Conservation (phyloP, 106 monocot genomes). For the Narthecium ossifragum region DNA sequence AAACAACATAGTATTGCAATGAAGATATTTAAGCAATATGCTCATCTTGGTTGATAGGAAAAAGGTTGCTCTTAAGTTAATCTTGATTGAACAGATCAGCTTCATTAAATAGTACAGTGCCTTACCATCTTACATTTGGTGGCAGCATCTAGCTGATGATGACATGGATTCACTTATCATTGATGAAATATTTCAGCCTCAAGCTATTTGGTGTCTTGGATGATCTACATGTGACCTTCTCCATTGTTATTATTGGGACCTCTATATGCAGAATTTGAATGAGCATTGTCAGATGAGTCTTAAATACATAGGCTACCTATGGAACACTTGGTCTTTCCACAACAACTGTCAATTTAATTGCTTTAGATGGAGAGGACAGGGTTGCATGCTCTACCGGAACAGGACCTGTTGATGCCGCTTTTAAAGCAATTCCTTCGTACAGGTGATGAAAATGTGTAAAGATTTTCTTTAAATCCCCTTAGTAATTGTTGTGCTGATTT, state of each 20-base stretch:
- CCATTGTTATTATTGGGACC: no score
- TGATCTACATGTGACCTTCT: slow-evolving; percentile 58
- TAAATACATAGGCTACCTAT: slow-evolving; percentile 53
- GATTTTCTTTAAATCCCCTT: no score
- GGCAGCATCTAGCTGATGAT: slow-evolving; percentile 78
- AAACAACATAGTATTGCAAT: no score
- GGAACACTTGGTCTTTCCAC: slow-evolving; percentile 87
- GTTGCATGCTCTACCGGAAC: slow-evolving; percentile 74
- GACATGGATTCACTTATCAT: slow-evolving; percentile 77
- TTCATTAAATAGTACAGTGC: no score
- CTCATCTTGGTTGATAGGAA: no score
- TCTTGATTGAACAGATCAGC: no score
- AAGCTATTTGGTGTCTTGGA: slow-evolving; percentile 76
- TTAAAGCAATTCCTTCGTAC: slow-evolving; percentile 84
- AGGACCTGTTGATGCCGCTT: slow-evolving; percentile 90
- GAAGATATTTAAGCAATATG: no score
- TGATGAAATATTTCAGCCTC: slow-evolving; percentile 82
- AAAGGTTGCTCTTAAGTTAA: no score
- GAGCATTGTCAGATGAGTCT: not conserved
- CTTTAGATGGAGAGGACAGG: slow-evolving; percentile 55
- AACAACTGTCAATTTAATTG: slow-evolving; percentile 78
- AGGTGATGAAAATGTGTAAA: no score
- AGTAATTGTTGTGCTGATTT: no score
- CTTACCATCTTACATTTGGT: no score
- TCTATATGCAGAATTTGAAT: not conserved